phyloP scores from a whole-genome alignment of 2,329 filamentous ascomycete species.

The Colletotrichum brevisporum region DNA sequence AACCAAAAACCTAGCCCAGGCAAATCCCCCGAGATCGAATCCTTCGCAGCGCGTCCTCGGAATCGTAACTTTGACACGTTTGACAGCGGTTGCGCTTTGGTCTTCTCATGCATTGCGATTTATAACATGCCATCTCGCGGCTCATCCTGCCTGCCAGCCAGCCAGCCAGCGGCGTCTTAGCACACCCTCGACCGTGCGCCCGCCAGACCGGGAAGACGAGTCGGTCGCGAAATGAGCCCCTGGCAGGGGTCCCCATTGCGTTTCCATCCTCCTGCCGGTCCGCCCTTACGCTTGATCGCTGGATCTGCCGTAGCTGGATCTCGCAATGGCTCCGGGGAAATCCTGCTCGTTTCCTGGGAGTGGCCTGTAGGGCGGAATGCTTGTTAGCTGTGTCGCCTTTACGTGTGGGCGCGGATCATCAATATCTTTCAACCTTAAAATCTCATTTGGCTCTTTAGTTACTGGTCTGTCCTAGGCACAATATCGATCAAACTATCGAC shows the following conservation, averaged over 20 bases:
- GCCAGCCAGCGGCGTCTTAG: constrained; percentile 4
- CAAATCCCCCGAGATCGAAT: too few relatives aligned
- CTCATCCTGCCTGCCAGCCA: not conserved
- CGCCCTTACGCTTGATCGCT: constrained; percentile 10
- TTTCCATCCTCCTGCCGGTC: constrained; percentile 5
- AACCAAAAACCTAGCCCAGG: not conserved
- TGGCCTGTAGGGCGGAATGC: too few relatives aligned
- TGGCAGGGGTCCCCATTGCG: constrained; percentile 27
- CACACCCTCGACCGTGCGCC: constrained; percentile 21
- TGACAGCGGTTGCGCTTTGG: constrained; percentile 21
- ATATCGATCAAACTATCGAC: constrained; percentile 24
- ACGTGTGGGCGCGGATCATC: not conserved
- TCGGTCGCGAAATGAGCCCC: constrained; percentile 34
- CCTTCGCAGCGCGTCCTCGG: constrained; percentile 5
- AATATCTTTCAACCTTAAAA: constrained; percentile 7
- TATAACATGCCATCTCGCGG: not conserved
- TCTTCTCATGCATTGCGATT: not conserved
- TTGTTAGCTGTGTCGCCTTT: not conserved
- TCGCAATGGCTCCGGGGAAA: not conserved
- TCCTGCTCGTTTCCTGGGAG: not conserved
- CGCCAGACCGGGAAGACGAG: constrained; percentile 9
- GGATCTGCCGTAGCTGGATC: not conserved
- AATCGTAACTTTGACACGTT: constrained; percentile 13
- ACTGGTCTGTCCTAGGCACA: not conserved
- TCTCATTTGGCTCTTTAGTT: not conserved